Conservation (phyloP, 305 asterid species). For the Plantago coronopus region DNA sequence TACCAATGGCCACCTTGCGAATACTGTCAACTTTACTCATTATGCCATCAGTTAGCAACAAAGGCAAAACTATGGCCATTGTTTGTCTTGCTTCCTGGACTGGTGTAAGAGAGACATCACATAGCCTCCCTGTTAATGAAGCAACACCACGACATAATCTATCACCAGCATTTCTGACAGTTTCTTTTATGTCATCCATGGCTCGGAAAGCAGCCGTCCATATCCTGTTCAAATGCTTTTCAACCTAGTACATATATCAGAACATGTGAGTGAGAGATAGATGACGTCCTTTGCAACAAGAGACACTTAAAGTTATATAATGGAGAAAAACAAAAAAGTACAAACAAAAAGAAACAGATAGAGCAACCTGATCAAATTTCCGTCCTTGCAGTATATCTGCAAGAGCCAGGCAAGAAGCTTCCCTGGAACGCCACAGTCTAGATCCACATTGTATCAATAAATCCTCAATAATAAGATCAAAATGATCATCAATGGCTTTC, state of each 20-base stretch:
- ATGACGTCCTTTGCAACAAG: constrained; percentile 1
- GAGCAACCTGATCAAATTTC: constrained; percentile 76
- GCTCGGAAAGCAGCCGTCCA: constrained; percentile 97
- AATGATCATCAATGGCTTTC: constrained; percentile 84
- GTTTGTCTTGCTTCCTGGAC: constrained; percentile 73
- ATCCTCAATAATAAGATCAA: constrained; percentile 77
- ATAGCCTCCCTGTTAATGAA: constrained; percentile 77
- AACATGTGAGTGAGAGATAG: constrained; percentile 19
- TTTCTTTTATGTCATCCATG: constrained; percentile 97
- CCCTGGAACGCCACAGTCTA: constrained; percentile 98
- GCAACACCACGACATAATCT: constrained; percentile 86
- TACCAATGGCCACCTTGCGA: constrained; percentile 89
- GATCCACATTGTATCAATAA: constrained; percentile 92
- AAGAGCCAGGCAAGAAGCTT: constrained; percentile 97
- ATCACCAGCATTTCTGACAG: constrained; percentile 95
- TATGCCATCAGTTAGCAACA: constrained; percentile 86
- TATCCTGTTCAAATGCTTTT: constrained; percentile 72
- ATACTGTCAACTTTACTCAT: constrained; percentile 87
- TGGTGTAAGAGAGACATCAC: constrained; percentile 90
- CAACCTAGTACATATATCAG: constrained; percentile 49
- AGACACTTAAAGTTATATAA: background rate
- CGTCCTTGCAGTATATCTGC: constrained; percentile 97
- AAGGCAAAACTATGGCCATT: constrained; percentile 82
- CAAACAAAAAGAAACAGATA: too few relatives aligned
- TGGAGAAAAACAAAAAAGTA: constrained; percentile 1